These are phyloP conservation scores for Malus hybrid DNA, from an alignment of 331 rosid species.

Conservation along the genomic window DNA sequence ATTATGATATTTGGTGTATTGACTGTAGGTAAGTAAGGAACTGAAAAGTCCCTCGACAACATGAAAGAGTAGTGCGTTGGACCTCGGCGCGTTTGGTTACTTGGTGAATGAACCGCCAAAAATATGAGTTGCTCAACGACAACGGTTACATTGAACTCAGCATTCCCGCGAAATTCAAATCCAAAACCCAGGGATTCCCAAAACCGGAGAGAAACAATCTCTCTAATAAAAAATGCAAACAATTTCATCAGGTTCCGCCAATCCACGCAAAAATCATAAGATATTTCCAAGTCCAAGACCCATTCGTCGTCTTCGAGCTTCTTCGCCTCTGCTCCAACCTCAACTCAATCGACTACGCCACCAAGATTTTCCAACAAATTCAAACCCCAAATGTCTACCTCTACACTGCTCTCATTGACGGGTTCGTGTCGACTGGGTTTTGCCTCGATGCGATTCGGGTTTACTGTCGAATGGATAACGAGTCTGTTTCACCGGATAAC, in stretches of 20 bases:
- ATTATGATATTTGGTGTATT: too few species aligned
- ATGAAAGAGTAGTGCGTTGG: neutral
- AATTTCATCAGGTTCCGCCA: constrained; percentile 8
- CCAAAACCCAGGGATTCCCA: neutral
- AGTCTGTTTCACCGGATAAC: constrained; percentile 15
- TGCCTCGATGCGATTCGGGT: constrained; percentile 19
- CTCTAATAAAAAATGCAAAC: constrained; percentile 13
- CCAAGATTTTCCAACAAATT: constrained; percentile 16
- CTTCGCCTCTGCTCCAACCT: constrained; percentile 21
- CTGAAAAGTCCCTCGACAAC: neutral
- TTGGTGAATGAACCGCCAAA: neutral
- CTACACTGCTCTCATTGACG: constrained; percentile 35
- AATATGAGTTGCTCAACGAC: neutral
- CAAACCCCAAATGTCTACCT: constrained; percentile 34
- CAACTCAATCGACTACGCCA: constrained; percentile 22
- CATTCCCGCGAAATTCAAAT: constrained; percentile 12
- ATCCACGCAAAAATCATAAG: constrained; percentile 23
- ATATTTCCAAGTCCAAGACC: constrained; percentile 20
- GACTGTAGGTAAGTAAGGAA: too few species aligned
- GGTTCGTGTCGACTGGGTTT: constrained; percentile 20
- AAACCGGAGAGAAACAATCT: constrained; percentile 7
- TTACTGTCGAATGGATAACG: constrained; percentile 14
- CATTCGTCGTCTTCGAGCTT: constrained; percentile 33
- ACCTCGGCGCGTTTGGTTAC: neutral
- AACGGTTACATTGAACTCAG: constrained; percentile 3